Evolutionary conservation across 208 protist species (phyloP).

Genomic region (Endotrypanum monterogeii): DNA sequence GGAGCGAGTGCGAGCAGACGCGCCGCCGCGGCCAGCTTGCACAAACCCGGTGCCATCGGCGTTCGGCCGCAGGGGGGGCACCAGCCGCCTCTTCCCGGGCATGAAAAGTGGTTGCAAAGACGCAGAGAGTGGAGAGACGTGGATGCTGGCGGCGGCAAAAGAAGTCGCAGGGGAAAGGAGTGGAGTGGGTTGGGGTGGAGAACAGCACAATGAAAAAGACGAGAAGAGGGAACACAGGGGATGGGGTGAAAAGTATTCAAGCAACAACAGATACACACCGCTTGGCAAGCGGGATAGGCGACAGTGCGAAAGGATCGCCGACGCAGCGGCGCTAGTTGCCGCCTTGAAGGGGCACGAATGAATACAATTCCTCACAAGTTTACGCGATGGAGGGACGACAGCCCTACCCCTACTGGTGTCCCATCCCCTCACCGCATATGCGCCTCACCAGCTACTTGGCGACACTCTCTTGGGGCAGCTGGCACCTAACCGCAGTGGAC

Average conservation of each 20-base stretch:
- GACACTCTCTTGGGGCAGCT: no score
- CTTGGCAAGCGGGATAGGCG: not conserved
- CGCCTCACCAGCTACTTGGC: no score
- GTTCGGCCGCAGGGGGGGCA: conserved; percentile 43
- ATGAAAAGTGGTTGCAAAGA: conserved; percentile 1
- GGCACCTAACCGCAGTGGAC: no score
- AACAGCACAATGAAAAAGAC: not conserved
- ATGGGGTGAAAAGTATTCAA: not conserved
- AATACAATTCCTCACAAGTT: not conserved
- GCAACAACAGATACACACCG: not conserved
- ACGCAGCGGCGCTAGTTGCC: not conserved
- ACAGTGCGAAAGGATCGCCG: not conserved
- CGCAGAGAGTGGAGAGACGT: not conserved
- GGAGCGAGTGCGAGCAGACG: conserved; percentile 10
- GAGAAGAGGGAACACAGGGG: conserved; percentile 5
- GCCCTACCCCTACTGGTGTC: no score
- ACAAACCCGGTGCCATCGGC: conserved; percentile 40
- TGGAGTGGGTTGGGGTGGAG: no score
- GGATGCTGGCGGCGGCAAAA: not conserved
- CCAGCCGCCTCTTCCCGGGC: conserved; percentile 31
- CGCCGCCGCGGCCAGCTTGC: conserved; percentile 7
- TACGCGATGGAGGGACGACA: not conserved
- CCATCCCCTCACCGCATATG: no score
- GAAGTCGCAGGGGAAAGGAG: no score
- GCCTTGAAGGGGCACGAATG: not conserved